Evolutionary conservation across 257 asterid species (phyloP).

Genomic region (Rhazya stricta): DNA sequence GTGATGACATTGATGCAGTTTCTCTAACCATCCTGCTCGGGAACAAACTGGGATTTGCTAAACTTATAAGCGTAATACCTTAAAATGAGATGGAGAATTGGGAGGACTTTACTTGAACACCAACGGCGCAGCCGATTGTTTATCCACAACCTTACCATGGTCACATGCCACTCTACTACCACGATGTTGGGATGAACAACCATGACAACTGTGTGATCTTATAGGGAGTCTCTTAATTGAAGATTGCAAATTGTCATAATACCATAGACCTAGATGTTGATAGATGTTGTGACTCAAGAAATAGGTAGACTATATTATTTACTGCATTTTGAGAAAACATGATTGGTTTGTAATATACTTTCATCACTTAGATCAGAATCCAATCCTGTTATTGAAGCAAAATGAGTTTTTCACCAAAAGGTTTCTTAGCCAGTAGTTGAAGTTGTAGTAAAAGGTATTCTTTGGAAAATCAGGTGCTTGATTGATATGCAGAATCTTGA

Average conservation of each 20-base stretch:
- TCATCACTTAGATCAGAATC: background rate
- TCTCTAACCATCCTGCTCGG: constrained; percentile 3
- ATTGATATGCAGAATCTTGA: background rate
- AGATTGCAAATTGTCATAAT: background rate
- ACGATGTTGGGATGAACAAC: background rate
- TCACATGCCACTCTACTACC: background rate
- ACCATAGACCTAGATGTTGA: too few relatives aligned
- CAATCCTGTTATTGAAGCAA: background rate
- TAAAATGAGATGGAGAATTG: background rate
- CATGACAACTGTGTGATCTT: background rate
- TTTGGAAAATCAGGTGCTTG: too few relatives aligned
- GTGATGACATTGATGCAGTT: constrained; percentile 13
- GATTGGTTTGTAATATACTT: background rate
- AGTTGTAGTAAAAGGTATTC: too few relatives aligned
- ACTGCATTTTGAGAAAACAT: background rate
- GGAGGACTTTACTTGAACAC: background rate
- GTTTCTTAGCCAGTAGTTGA: too few relatives aligned
- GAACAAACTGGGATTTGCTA: constrained; percentile 17
- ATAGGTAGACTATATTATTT: background rate
- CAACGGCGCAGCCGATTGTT: background rate
- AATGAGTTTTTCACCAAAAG: background rate
- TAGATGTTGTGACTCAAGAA: too few relatives aligned
- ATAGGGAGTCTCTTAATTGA: background rate
- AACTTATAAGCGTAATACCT: constrained; percentile 1
- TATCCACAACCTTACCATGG: background rate